Base-by-base conservation (phyloP, 208 protist species). In the Trypanosoma vivax region DNA sequence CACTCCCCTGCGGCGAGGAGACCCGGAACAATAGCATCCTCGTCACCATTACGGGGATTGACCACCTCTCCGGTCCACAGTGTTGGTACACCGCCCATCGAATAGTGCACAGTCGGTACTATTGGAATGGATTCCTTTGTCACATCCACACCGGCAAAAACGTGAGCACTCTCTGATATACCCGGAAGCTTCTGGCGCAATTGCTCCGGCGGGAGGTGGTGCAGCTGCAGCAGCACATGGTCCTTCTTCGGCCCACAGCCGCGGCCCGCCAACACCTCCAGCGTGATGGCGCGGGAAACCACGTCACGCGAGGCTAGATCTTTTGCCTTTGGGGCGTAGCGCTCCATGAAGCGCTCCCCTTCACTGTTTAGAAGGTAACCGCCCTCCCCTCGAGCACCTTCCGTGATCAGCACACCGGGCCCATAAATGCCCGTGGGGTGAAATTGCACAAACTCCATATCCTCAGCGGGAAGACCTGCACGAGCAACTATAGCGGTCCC, bases 401-500 rank as follows among this genome's bases (percentile, higher is more conserved):
- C 97, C 7, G 98, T 99, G 79, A 99, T 99, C 13, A 99, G 80
- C 65, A 98, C 99, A 29, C 98, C 98, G 57, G 96, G 92, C 47
- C 97, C 96, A 68, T 98, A 99, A 62, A 99, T 98, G 52, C 97
- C 97, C n/a, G 97, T 99, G 11, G 98, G 98, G 85, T 99, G 98
- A 83, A 99, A 99, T 76, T 99, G 98, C 38, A 99, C 97, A 70
- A 99, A 99, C 80, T 99, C 97, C 52, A 99, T 88, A 76, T 99
- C 98, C 72, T 97, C 79, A 34, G 76, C 72, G 3, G 97, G 97
- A 1, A 99, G 71, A n/a, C 97, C 97, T 2, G 97, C 97, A 56
- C 97, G 97, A 14, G 92, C 79, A 9, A 97, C 97, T 97, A 99
- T 99, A 23, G 90, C 98, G 27, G 85, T 98, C 51, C 98, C 98